Evolutionary conservation across 2,329 filamentous ascomycete species (phyloP), one percentile per base, ranked within the genome.

Genomic region (Trichoderma koningiopsis): DNA sequence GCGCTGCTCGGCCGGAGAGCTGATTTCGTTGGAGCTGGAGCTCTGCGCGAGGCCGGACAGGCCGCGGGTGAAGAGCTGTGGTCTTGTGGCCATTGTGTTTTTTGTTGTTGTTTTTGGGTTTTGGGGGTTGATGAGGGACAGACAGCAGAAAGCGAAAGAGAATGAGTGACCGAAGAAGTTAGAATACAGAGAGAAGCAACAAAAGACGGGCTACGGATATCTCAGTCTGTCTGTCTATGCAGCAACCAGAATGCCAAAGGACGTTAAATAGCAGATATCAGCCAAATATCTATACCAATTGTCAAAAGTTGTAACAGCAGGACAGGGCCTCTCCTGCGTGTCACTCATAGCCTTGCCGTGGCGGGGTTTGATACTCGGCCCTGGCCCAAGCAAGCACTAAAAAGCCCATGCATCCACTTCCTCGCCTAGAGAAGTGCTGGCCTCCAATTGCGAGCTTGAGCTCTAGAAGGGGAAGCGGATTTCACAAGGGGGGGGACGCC

Each of bases 1-100:
- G 75, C 92, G 90, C 79, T 89, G 86, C 76, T 90, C 88, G 68
- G 92, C 91, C 31, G 92, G 91, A 11, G 91, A 92, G 72, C 85
- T 83, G 70, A 88, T 88, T 71, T 84, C 85, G 76, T 87, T 88
- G 59, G 86, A 81, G 71, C 87, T 85, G 73, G 85, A 84, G 78
- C 84, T 84, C 77, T 89, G 85, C 69, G 87, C 86, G 70, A 90
- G 84, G 69, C 83, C 82, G 37, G 90, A 88, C 70, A 92, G 85
- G 77, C 87, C 87, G 73, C 86, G 84, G 55, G 88, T 90, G 77
- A 89, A 87, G 77, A 89, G 83, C 68, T 84, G 81, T 43, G 87
- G 87, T 78, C 86, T 84, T 64, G 82, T 75, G 60, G 87, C 83
- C 87, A 89, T 90, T 75, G 56, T 81, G 82, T 65, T 31, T 29